Percentiles rank a stretch among this genome's conserved stretches.
phyloP scores from a whole-genome alignment of 805 yeast genomes.

The Candida anglica region DNA sequence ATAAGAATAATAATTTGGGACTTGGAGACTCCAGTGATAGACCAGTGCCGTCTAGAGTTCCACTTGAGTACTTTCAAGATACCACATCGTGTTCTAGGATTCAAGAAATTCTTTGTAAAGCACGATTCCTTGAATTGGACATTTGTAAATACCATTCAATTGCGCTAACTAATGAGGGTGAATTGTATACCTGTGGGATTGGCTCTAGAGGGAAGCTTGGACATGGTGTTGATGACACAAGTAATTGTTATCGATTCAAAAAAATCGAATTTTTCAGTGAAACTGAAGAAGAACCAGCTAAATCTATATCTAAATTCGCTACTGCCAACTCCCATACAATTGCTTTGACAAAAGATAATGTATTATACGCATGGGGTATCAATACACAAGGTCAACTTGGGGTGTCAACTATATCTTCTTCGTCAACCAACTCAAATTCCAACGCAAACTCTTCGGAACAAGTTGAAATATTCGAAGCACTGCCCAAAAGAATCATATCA shows the following conservation, averaged over 20 bases:
- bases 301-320: too few relatives aligned
- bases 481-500: constrained; percentile 36
- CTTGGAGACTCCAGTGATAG: constrained; percentile 56
- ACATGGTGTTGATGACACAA: constrained; percentile 34
- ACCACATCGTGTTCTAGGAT: constrained; percentile 2
- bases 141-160: constrained; percentile 68
- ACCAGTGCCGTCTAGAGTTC: constrained; percentile 37
- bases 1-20: constrained; percentile 60
- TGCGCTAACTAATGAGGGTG: constrained; percentile 51
- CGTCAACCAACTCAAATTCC: constrained; percentile 7
- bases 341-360: constrained; percentile 47
- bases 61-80: constrained; percentile 21
- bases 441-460: constrained; percentile 11
- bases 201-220: constrained; percentile 75
- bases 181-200: constrained; percentile 60
- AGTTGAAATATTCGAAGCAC: constrained; percentile 24
- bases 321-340: constrained; percentile 68
- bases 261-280: constrained; percentile 32
- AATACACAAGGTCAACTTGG: constrained; percentile 71
- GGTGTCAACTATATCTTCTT: constrained; percentile 10
- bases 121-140: constrained; percentile 43
- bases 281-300: constrained; percentile 20
- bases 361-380: constrained; percentile 78
- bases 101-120: constrained; percentile 21
- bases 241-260: constrained; percentile 40